phyloP scores from a whole-genome alignment of 108 stramenopile genomes.

The Tribonema minus region DNA sequence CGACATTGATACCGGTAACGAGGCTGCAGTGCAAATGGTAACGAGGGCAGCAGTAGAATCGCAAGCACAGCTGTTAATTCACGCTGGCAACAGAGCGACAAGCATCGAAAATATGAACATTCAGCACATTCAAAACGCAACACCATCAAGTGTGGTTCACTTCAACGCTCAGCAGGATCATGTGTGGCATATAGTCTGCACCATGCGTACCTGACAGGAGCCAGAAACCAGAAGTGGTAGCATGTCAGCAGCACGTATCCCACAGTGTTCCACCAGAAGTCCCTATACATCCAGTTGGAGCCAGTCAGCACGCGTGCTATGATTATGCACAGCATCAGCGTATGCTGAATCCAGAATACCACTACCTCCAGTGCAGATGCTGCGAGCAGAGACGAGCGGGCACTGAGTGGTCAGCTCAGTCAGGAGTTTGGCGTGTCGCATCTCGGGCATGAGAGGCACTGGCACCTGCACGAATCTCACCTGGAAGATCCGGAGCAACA shows the following conservation, averaged over 20 bases:
- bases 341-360: slow-evolving; percentile 23
- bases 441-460: not conserved
- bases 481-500: slow-evolving; percentile 17
- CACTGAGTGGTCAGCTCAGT: not conserved
- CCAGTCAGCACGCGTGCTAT: slow-evolving; percentile 4
- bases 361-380: not conserved
- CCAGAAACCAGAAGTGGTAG: slow-evolving; percentile 39
- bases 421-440: not conserved
- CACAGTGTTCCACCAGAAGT: slow-evolving; percentile 41
- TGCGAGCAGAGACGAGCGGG: not conserved
- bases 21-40: no score
- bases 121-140: no score
- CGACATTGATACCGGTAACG: slow-evolving; percentile 33
- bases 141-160: no score
- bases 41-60: no score
- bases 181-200: no score
- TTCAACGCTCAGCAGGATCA: no score
- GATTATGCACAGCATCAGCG: slow-evolving; percentile 7
- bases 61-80: no score
- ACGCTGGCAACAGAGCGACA: no score
- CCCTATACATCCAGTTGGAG: slow-evolving; percentile 28
- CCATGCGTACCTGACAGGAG: slow-evolving; percentile 17
- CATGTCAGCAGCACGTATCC: slow-evolving; percentile 16
- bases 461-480: not conserved
- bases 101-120: no score